These are phyloP conservation scores for Aureobasidium uvarum DNA, from an alignment of 2,329 filamentous ascomycete species.

Conservation along the genomic window DNA sequence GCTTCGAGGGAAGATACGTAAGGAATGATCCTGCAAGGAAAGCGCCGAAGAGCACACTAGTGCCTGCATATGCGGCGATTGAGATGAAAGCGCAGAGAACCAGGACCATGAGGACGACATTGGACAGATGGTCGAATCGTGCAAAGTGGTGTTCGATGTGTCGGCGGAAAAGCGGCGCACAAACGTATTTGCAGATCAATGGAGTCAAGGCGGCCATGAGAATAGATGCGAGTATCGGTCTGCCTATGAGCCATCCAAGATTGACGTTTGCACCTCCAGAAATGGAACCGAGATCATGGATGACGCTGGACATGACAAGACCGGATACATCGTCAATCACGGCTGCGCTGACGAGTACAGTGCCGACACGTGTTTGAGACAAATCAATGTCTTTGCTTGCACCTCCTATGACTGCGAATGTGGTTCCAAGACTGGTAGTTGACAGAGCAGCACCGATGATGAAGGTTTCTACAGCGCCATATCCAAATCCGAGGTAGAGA, in stretches of 20 bases:
- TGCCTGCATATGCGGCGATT: slow-evolving; percentile 36
- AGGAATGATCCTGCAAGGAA: slow-evolving; percentile 38
- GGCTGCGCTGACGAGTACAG: slow-evolving; percentile 48
- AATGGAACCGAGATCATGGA: slow-evolving; percentile 33
- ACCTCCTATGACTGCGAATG: slow-evolving; percentile 39
- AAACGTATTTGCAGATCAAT: slow-evolving; percentile 38
- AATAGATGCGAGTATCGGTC: slow-evolving; percentile 36
- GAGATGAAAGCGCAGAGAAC: slow-evolving; percentile 36
- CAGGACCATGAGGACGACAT: slow-evolving; percentile 36
- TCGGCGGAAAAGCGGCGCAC: slow-evolving; percentile 37
- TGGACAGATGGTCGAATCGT: slow-evolving; percentile 33
- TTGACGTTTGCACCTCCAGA: slow-evolving; percentile 27
- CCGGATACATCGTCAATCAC: slow-evolving; percentile 51
- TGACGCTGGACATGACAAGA: slow-evolving; percentile 44
- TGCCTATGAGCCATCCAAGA: slow-evolving; percentile 34
- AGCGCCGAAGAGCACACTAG: slow-evolving; percentile 36
- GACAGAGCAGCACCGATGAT: slow-evolving; percentile 38
- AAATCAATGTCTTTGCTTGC: slow-evolving; percentile 42
- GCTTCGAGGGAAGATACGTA: slow-evolving; percentile 35
- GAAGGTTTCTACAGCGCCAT: slow-evolving; percentile 33
- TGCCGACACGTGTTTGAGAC: slow-evolving; percentile 46
- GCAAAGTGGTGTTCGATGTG: slow-evolving; percentile 32
- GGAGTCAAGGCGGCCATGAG: slow-evolving; percentile 30
- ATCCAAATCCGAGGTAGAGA: slow-evolving; percentile 47
- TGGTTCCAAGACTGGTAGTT: slow-evolving; percentile 38